Evolutionary conservation across 73 alveolate species (phyloP).

Genomic region (Paraurostyla sp.): DNA sequence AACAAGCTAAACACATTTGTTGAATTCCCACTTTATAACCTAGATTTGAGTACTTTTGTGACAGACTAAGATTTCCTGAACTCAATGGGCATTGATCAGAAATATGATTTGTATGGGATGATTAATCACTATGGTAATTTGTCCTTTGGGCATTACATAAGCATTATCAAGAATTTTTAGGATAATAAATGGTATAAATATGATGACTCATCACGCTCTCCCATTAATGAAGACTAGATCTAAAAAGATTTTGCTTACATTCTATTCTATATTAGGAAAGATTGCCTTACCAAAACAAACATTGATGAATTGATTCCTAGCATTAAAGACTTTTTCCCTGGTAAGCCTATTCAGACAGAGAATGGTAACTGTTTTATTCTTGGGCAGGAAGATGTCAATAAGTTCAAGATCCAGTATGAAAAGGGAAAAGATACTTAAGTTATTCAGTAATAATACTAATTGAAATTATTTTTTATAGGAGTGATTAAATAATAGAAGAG

Average conservation of each 20-base stretch:
- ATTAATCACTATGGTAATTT: conserved; percentile 90
- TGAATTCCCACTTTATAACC: conserved; percentile 72
- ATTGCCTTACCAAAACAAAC: neutral
- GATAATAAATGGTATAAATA: conserved; percentile 87
- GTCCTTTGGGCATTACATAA: conserved; percentile 89
- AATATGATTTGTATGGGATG: conserved; percentile 88
- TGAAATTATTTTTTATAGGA: neutral
- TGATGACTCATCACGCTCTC: conserved; percentile 81
- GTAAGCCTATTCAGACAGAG: conserved; percentile 58
- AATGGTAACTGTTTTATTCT: conserved; percentile 30
- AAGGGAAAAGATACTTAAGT: conserved; percentile 7
- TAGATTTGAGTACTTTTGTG: conserved; percentile 63
- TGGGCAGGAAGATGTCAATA: neutral
- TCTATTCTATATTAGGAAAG: conserved; percentile 75
- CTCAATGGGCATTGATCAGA: conserved; percentile 4
- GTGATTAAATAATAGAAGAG: conserved; percentile 23
- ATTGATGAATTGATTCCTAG: too few species aligned
- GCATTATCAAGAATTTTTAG: conserved; percentile 69
- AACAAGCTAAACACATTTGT: conserved; percentile 50
- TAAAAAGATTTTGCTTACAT: conserved; percentile 85
- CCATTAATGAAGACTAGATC: conserved; percentile 68
- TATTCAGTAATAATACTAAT: neutral
- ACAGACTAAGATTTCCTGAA: conserved; percentile 1
- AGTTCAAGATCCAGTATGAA: neutral
- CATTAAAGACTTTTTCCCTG: too few species aligned